A percentile compares a stretch with the other conserved stretches of the same genome.
Evolutionary conservation across 306 rosid genomes (phyloP).

Genomic region (Trifolium dubium): DNA sequence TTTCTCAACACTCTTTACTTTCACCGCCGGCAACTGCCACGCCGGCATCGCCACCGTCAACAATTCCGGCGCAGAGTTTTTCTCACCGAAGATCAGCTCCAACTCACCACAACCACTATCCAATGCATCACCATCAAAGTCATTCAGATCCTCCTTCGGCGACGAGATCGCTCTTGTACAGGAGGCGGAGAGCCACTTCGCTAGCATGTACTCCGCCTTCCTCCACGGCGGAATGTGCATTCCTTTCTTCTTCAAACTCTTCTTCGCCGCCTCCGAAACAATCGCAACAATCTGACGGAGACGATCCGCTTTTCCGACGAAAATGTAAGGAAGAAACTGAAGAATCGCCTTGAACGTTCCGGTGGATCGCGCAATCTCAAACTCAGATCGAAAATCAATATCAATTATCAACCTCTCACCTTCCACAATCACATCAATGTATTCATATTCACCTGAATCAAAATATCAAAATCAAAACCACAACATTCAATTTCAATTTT

Average conservation of each 20-base stretch:
- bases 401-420: constrained; percentile 85
- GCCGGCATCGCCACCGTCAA: constrained; percentile 31
- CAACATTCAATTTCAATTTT: constrained; percentile 1
- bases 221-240: constrained; percentile 99
- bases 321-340: constrained; percentile 79
- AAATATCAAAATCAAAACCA: constrained; percentile 36
- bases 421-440: constrained; percentile 72
- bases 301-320: constrained; percentile 88
- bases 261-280: constrained; percentile 82
- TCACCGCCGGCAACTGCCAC: constrained; percentile 92
- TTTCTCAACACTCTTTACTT: constrained; percentile 76
- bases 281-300: constrained; percentile 71
- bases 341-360: constrained; percentile 81
- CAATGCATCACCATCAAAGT: constrained; percentile 15
- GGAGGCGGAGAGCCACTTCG: constrained; percentile 88
- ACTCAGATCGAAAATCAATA: constrained; percentile 92
- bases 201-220: constrained; percentile 83
- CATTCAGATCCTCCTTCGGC: constrained; percentile 17
- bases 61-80: constrained; percentile 27
- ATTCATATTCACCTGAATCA: constrained; percentile 89
- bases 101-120: constrained; percentile 69
- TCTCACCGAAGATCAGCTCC: constrained; percentile 76
- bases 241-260: constrained; percentile 93
- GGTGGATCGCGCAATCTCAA: constrained; percentile 92
- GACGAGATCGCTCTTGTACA: constrained; percentile 49